Base-by-base conservation (phyloP, 805 yeast genomes). In the Candida namnaoensis region DNA sequence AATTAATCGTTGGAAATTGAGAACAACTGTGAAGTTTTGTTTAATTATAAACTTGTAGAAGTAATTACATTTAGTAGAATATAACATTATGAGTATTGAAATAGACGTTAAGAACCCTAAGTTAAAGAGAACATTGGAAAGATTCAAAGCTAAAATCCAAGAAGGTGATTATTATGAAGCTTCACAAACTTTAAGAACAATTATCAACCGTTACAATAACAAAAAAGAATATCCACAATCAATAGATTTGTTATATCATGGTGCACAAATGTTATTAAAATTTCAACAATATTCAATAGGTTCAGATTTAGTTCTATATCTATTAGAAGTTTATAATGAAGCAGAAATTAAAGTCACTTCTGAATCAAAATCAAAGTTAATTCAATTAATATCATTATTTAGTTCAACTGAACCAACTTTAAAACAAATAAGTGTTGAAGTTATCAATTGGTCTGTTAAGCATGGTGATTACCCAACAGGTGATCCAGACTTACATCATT, bases 151-250 rank as follows among this genome's bases (percentile, higher is more conserved):
- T 25, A 80, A 84, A 52, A 82, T 91, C 47, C 75, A 72, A 39
- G 72, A 72, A 39, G 87, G 86, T 3, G 84, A 88, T 42, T 88
- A 72, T 64, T 91, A 91, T 58, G 99, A 93, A 58, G 98, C 98
- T 0, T 96, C 91, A 59, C 98, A 93, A 61, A 90, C 96, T 0
- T 71, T 93, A 40, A 71, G 96, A 54, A 88, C 98, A 6, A 84
- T 91, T 41, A 85, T 86, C 35, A 88, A 88, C 50, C 72, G 99
- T 56, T 83, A 85, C 55, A 82, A 84, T 36, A 77, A 85, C 47
- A 57, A 79, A 24, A 77, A 78, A 45, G 77, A 82, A 44, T 86
- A 73, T 57, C 65, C 62, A 3, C 81, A 82, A 34, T 95, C 97
- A 9, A 71, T 78, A 40, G 88, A 84, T 38, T 64, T 88, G 43